Conservation (phyloP, 768 basidiomycete genomes). For the Lactarius vividus region DNA sequence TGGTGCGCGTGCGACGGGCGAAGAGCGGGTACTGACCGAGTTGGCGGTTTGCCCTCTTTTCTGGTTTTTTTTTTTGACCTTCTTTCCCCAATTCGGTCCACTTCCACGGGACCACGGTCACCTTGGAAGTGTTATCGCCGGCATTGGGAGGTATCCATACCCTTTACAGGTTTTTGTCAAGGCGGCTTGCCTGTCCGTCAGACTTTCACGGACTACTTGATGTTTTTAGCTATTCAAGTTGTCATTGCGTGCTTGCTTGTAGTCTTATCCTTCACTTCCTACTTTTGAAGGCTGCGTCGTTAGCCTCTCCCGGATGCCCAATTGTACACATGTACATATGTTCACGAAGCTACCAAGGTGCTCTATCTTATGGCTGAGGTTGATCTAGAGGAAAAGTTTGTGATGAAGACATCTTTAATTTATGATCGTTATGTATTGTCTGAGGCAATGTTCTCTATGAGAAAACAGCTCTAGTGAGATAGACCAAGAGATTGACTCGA, state of each 20-base stretch:
- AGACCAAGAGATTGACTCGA: too few relatives aligned
- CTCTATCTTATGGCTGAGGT: not conserved
- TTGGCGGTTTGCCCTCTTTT: not conserved
- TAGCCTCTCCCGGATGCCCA: too few relatives aligned
- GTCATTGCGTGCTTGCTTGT: not conserved
- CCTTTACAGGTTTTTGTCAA: not conserved
- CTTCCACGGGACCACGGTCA: not conserved
- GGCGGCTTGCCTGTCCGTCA: not conserved
- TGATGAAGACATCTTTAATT: too few relatives aligned
- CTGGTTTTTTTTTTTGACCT: slow-evolving; percentile 23
- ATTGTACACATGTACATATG: slow-evolving; percentile 31
- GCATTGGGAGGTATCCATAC: not conserved
- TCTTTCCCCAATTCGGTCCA: too few relatives aligned
- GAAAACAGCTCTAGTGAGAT: not conserved
- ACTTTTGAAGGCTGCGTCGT: not conserved
- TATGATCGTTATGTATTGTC: too few relatives aligned
- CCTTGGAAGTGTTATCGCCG: not conserved
- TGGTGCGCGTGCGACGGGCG: not conserved
- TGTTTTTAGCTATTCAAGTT: not conserved
- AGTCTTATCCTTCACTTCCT: not conserved
- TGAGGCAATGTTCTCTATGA: too few relatives aligned
- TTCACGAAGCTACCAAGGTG: not conserved
- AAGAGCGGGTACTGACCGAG: not conserved
- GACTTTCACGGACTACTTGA: not conserved
- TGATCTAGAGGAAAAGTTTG: not conserved